Percentiles rank a stretch among this genome's conserved stretches.
Conservation (phyloP, 805 yeast species). For the Yarrowia porcina region DNA sequence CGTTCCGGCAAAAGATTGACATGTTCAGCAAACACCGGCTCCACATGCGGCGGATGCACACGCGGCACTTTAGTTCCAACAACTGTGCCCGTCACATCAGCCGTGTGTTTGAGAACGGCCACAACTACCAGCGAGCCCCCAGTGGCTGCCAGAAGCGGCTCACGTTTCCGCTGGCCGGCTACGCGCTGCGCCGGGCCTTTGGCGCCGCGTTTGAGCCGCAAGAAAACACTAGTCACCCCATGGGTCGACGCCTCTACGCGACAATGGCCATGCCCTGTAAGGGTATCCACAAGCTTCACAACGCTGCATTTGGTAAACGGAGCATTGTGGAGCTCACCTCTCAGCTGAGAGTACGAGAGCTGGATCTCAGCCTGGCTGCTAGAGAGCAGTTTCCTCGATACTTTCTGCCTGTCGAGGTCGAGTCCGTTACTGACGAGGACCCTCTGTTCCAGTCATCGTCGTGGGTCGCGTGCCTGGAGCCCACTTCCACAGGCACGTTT, state of each 20-base stretch:
- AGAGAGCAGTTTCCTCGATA: background rate
- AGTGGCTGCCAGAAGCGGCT: background rate
- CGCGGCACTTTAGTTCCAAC: constrained; percentile 11
- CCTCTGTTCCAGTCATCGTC: background rate
- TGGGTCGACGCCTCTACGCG: constrained; percentile 2
- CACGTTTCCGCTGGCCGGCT: constrained; percentile 4
- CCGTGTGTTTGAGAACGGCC: background rate
- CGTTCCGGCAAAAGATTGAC: constrained; percentile 4
- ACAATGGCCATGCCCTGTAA: constrained; percentile 18
- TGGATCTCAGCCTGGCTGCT: background rate
- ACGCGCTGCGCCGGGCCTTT: background rate
- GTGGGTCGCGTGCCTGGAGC: constrained; percentile 17
- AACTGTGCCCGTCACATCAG: background rate
- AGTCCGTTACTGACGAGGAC: constrained; percentile 1
- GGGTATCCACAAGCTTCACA: constrained; percentile 7
- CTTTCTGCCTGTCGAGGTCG: background rate
- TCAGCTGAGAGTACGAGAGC: background rate
- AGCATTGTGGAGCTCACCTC: constrained; percentile 9
- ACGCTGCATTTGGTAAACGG: background rate
- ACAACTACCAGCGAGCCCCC: constrained; percentile 13
- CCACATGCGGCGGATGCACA: constrained; percentile 3
- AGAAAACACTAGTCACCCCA: background rate
- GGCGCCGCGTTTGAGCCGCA: background rate
- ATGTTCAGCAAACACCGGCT: constrained; percentile 3
- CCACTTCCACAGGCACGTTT: constrained; percentile 36